A percentile compares a stretch with the other conserved stretches of the same genome.
Conservation (phyloP, 495 filamentous ascomycete genomes). For the Aspergillus hancockii region DNA sequence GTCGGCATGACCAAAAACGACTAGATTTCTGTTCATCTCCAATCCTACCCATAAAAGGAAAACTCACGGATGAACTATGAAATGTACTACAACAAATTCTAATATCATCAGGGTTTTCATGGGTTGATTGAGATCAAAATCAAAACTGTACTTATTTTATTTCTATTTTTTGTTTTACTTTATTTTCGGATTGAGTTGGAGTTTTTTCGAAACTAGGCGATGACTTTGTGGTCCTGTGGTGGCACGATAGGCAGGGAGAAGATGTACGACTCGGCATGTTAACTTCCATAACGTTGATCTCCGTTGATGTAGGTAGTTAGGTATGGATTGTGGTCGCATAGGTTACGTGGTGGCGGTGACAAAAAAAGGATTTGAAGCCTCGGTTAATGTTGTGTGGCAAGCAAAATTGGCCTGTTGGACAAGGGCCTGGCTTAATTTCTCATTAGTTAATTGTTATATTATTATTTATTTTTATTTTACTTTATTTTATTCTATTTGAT, state of each 20-base stretch:
- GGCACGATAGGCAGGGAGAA: not conserved
- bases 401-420: not conserved
- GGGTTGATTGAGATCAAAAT: not conserved
- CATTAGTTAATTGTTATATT: not conserved
- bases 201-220: not conserved
- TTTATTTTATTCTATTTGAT: too few relatives aligned
- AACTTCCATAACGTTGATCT: not conserved
- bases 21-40: too few relatives aligned
- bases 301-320: not conserved
- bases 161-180: not conserved
- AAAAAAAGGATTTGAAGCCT: conserved; percentile 10
- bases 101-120: not conserved
- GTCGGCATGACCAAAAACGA: too few relatives aligned
- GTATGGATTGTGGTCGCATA: not conserved
- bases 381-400: conserved; percentile 9
- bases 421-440: not conserved
- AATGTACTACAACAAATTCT: not conserved
- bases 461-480: not conserved
- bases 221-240: not conserved
- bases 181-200: not conserved
- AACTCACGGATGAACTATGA: too few relatives aligned
- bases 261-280: not conserved
- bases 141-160: not conserved
- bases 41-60: too few relatives aligned
- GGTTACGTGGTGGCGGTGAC: conserved; percentile 12